Evolutionary conservation across 2,329 filamentous ascomycete species (phyloP).

Genomic region (Orbilia quercus): DNA sequence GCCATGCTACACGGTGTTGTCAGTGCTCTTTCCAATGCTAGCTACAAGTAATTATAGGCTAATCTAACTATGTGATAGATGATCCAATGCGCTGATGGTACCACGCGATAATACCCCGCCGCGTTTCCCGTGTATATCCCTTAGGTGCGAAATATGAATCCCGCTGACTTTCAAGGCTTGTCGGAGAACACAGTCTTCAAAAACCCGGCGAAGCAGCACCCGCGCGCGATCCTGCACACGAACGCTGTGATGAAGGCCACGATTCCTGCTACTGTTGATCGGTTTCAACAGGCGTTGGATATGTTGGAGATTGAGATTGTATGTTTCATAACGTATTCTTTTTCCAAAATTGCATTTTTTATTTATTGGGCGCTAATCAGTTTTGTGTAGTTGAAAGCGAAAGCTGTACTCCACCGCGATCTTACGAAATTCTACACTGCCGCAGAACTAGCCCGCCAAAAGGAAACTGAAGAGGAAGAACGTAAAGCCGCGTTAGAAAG

Average conservation of each 20-base stretch:
- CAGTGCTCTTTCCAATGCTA: constrained; percentile 27
- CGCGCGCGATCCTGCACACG: constrained; percentile 58
- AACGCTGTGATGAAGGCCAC: constrained; percentile 57
- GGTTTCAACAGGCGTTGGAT: constrained; percentile 60
- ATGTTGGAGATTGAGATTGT: constrained; percentile 60
- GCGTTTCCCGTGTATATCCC: neutral
- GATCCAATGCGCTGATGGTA: constrained; percentile 56
- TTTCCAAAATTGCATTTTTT: neutral
- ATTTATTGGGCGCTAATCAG: too few species aligned
- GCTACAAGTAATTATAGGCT: neutral
- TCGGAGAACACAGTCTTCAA: constrained; percentile 57
- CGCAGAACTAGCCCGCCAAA: constrained; percentile 55
- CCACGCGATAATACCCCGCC: constrained; percentile 16
- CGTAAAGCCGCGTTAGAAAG: constrained; percentile 50
- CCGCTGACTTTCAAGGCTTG: constrained; percentile 35
- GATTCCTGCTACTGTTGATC: constrained; percentile 58
- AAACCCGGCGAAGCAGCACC: constrained; percentile 57
- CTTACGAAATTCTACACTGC: constrained; percentile 56
- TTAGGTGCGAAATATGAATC: constrained; percentile 10
- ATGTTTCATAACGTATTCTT: neutral
- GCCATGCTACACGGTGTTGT: constrained; percentile 55
- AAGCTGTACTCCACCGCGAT: constrained; percentile 58
- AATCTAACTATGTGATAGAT: constrained; percentile 28
- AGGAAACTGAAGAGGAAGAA: constrained; percentile 54
- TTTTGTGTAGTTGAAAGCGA: constrained; percentile 57